Conservation (phyloP, 345 rosid species). For the Melaleuca alternifolia region DNA sequence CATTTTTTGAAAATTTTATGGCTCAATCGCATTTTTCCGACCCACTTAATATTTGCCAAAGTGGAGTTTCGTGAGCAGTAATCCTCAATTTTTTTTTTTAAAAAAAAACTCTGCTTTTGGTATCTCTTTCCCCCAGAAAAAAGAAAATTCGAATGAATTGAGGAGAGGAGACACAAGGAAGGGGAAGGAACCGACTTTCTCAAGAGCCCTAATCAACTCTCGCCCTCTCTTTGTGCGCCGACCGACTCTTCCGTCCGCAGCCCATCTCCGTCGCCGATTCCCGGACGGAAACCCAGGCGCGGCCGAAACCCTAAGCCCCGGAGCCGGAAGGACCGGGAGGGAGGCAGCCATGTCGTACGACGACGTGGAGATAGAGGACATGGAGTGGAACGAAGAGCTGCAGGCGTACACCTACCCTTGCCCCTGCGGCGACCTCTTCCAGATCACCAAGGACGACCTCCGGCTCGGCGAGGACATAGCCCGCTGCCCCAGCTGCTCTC, state of each 20-base stretch:
- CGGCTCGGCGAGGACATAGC: slow-evolving; percentile 79
- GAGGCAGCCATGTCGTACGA: slow-evolving; percentile 69
- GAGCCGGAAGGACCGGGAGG: background rate
- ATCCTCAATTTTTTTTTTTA: too few relatives aligned
- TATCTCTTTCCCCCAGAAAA: background rate
- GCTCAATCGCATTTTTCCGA: too few relatives aligned
- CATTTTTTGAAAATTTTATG: too few relatives aligned
- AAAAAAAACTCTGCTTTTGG: background rate
- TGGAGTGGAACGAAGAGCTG: slow-evolving; percentile 89
- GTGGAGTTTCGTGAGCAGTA: too few relatives aligned
- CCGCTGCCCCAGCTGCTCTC: slow-evolving; percentile 90
- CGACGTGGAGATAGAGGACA: slow-evolving; percentile 95
- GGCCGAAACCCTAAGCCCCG: background rate
- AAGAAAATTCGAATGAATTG: background rate
- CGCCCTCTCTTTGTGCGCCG: background rate
- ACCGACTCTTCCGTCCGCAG: background rate
- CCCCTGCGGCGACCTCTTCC: slow-evolving; percentile 91
- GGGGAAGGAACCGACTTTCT: background rate
- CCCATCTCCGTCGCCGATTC: background rate
- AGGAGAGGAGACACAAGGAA: too few relatives aligned
- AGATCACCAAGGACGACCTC: slow-evolving; percentile 84
- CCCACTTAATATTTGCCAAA: too few relatives aligned
- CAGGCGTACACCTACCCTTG: slow-evolving; percentile 80
- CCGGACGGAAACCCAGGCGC: background rate
- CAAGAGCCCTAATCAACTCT: background rate